These are phyloP conservation scores for Chrysosporium keratinophilum DNA, from an alignment of 2,329 filamentous ascomycete genomes.

Conservation along the genomic window DNA sequence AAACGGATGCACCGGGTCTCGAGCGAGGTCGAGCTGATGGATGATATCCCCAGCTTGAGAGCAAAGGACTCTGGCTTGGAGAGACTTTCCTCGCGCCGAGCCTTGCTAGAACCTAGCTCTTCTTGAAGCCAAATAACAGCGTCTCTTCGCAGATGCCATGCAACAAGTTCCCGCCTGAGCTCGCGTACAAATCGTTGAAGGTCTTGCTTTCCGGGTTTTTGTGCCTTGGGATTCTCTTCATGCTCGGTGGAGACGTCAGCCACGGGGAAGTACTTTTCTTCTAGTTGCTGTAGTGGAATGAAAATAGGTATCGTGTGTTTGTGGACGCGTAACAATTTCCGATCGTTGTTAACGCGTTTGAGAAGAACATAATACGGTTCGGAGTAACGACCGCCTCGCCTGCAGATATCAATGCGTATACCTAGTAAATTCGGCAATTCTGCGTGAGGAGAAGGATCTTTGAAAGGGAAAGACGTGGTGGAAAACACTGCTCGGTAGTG, in stretches of 20 bases:
- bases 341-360: conserved; percentile 19
- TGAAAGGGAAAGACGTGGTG: conserved; percentile 38
- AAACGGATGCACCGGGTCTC: conserved; percentile 36
- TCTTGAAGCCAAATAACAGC: conserved; percentile 28
- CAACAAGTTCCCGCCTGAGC: conserved; percentile 33
- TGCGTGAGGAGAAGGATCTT: conserved; percentile 32
- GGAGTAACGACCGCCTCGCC: conserved; percentile 30
- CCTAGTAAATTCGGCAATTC: conserved; percentile 29
- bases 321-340: conserved; percentile 28
- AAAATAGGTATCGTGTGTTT: conserved; percentile 39
- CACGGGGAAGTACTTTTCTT: conserved; percentile 27
- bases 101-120: conserved; percentile 22
- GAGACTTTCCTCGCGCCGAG: background rate
- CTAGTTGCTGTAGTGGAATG: conserved; percentile 33
- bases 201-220: conserved; percentile 27
- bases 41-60: conserved; percentile 27
- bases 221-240: conserved; percentile 15
- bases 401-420: conserved; percentile 35
- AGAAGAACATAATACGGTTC: conserved; percentile 38
- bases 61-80: background rate
- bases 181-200: conserved; percentile 29
- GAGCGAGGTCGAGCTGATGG: conserved; percentile 27
- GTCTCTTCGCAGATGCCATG: conserved; percentile 35
- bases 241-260: conserved; percentile 17
- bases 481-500: conserved; percentile 38